Percentiles rank a stretch among this genome's conserved stretches.
Evolutionary conservation across 306 rosid genomes (phyloP).

Genomic region (Urtica urens): DNA sequence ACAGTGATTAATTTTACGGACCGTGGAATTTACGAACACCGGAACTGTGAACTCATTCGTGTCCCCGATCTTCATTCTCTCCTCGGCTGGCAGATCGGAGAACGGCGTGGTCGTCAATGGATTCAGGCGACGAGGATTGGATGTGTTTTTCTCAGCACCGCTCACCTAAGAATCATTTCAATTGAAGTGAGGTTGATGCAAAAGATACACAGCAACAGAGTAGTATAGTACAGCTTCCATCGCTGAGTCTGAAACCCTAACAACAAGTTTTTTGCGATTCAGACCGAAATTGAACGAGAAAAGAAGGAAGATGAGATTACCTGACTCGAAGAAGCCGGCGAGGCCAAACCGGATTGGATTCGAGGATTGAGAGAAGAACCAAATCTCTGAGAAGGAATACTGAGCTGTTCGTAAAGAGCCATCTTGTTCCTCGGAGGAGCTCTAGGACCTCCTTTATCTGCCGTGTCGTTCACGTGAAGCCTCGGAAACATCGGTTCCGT

Average conservation of each 20-base stretch:
- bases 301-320: no score
- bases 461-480: conserved; percentile 69
- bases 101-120: conserved; percentile 25
- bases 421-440: conserved; percentile 99
- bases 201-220: conserved; percentile 2
- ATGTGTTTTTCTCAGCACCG: conserved; percentile 39
- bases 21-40: conserved; percentile 39
- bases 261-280: no score
- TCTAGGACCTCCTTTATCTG: conserved; percentile 95
- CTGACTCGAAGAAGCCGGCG: conserved; percentile 54
- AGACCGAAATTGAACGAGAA: no score
- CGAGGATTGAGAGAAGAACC: conserved; percentile 27
- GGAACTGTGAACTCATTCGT: conserved; percentile 89
- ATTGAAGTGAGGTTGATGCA: not conserved
- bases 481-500: conserved; percentile 94
- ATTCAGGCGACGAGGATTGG: conserved; percentile 28
- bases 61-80: conserved; percentile 42
- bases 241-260: no score
- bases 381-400: conserved; percentile 74
- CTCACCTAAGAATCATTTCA: conserved; percentile 39
- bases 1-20: not conserved
- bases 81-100: conserved; percentile 28
- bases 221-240: not conserved
- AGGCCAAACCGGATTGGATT: conserved; percentile 22
- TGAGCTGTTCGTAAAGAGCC: conserved; percentile 92